Conservation (phyloP, 257 asterid genomes). For the Fraxinus excelsior region DNA sequence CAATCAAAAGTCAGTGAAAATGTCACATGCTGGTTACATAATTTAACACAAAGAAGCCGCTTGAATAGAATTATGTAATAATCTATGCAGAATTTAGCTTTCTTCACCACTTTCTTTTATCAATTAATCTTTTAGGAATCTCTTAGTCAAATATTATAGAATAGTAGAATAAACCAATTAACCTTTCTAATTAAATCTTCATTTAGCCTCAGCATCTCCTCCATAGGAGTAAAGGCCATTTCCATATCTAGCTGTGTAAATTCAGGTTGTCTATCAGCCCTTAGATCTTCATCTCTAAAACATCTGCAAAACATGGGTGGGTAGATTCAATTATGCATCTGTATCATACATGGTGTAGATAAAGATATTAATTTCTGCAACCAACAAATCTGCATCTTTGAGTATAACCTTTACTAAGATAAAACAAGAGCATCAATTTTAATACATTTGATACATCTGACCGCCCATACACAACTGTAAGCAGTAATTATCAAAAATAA, state of each 20-base stretch:
- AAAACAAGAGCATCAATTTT: neutral
- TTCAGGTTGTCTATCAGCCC: constrained; percentile 99
- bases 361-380: neutral
- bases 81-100: neutral
- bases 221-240: constrained; percentile 90
- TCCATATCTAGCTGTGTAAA: constrained; percentile 97
- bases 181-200: constrained; percentile 98
- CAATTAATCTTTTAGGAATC: constrained; percentile 16
- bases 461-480: neutral
- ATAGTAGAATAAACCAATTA: constrained; percentile 16
- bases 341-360: constrained; percentile 2
- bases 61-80: neutral
- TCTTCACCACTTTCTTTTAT: neutral
- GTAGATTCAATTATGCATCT: constrained; percentile 3
- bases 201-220: constrained; percentile 92
- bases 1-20: neutral
- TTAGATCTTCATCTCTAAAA: constrained; percentile 97
- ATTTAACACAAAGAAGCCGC: neutral
- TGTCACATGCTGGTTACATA: neutral
- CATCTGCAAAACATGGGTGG: constrained; percentile 58
- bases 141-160: neutral
- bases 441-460: neutral
- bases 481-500: neutral
- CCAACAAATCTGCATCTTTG: neutral
- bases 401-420: neutral